Conservation (phyloP, 2,329 filamentous ascomycete species). For the Cephalotrichum gorgonifer region DNA sequence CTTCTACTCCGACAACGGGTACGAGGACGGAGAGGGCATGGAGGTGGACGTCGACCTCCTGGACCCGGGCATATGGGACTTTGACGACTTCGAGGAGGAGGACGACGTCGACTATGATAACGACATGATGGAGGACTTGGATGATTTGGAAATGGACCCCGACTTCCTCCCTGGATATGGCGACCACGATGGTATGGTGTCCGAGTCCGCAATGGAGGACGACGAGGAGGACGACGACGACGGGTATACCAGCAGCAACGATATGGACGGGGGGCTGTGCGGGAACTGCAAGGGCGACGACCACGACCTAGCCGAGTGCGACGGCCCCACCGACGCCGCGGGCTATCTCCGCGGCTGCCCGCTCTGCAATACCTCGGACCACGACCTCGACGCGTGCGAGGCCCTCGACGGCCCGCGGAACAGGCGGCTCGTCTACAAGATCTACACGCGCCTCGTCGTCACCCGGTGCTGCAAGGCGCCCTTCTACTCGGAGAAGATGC, state of each 20-base stretch:
- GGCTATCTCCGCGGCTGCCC: constrained; percentile 1
- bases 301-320: neutral
- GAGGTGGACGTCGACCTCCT: neutral
- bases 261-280: neutral
- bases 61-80: neutral
- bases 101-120: neutral
- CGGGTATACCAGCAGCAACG: neutral
- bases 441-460: neutral
- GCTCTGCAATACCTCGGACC: neutral
- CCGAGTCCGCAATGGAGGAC: neutral
- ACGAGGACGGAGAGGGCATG: neutral
- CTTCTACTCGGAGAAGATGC: constrained; percentile 1
- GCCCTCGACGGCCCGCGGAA: neutral
- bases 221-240: neutral
- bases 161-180: neutral
- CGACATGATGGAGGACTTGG: neutral
- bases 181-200: neutral
- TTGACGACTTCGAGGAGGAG: neutral
- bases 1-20: neutral
- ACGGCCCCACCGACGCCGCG: neutral
- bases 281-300: neutral
- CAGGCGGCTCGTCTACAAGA: neutral
- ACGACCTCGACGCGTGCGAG: constrained; percentile 2
- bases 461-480: neutral
- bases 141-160: neutral